Base-by-base conservation (phyloP, 2,329 filamentous ascomycete genomes). In the Metarhizium brunneum region DNA sequence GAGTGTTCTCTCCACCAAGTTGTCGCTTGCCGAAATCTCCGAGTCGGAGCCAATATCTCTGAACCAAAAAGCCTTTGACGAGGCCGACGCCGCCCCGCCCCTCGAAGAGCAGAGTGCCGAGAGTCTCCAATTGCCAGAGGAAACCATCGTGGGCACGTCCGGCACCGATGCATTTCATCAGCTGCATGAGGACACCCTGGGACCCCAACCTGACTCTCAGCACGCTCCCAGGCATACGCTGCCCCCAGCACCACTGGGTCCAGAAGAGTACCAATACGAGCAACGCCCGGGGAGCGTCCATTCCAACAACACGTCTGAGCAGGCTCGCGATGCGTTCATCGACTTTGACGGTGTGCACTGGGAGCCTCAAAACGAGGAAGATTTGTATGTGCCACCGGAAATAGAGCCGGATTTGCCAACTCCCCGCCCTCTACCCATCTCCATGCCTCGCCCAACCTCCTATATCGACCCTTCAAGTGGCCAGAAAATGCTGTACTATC, bases 401-500 rank as follows among this genome's bases (percentile, higher is more conserved):
- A 43, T 59, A 1, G 58, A 66, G 18, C 50, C 58, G 14, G 55
- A 59, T 16, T 40, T 62, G n/a, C 60, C 61, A 58, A 66, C 60
- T 49, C 68, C 58, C 35, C 68, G 56, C 35, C 63, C 62, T 40
- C 59, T 61, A 3, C 59, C 66, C 14, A 52, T 58, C 13, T 53
- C 51, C 18, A 66, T 68, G 60, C 66, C 70, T 2, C 70, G 73
- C 18, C 78, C 82, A 11, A 77, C 80, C 58, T 83, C 83, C 1
- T 86, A 84, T 67, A 71, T 82, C 64, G 78, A 85, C 64, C 82
- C 83, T 2, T 75, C 79, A 30, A 86, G 86, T 1, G 86, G 84
- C 4, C 84, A 92, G 61, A 78, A 85, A 62, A 96, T 97, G 89
- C 83, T 96, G 10, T 97, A 87, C 71, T 99, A 99, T 68, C 94